Evolutionary conservation across 805 yeast genomes (phyloP).

Genomic region (Kuraishia piskuri): DNA sequence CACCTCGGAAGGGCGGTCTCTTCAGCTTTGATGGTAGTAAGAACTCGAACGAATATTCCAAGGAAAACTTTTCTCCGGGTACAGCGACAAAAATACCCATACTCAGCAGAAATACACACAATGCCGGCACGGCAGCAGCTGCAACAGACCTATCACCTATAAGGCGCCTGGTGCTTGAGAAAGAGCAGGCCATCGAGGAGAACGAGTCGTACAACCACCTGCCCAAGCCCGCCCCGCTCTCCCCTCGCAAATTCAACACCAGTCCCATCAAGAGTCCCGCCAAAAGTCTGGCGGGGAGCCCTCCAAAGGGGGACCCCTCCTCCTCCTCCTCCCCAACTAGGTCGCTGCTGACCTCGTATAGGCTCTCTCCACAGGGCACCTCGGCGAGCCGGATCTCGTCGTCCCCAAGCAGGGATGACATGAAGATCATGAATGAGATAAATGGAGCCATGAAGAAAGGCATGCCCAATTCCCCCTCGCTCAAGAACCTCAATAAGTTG

Average conservation of each 20-base stretch:
- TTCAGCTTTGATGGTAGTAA: neutral
- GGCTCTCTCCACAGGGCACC: slow-evolving; percentile 3
- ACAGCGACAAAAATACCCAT: no score
- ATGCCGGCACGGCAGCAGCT: neutral
- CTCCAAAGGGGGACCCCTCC: no score
- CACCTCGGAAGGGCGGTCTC: slow-evolving; percentile 4
- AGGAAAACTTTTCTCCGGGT: slow-evolving; percentile 18
- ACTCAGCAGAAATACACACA: no score
- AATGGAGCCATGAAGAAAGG: slow-evolving; percentile 12
- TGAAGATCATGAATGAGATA: slow-evolving; percentile 22
- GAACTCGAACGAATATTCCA: slow-evolving; percentile 4
- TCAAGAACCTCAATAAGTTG: slow-evolving; percentile 24
- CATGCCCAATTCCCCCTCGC: slow-evolving; percentile 26
- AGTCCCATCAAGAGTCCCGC: no score
- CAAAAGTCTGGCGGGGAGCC: no score
- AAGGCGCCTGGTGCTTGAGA: slow-evolving; percentile 21
- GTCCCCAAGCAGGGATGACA: slow-evolving; percentile 17
- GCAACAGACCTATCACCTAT: slow-evolving; percentile 19
- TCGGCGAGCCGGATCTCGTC: neutral
- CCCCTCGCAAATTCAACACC: neutral
- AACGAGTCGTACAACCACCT: slow-evolving; percentile 3
- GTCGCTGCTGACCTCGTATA: neutral
- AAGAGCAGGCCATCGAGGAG: slow-evolving; percentile 16
- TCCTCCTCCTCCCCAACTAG: neutral
- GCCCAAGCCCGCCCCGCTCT: neutral